Percentiles rank a stretch among this genome's conserved stretches.
Evolutionary conservation across 129 eudicot species (phyloP).

Genomic region (Dittrichia graveolens): DNA sequence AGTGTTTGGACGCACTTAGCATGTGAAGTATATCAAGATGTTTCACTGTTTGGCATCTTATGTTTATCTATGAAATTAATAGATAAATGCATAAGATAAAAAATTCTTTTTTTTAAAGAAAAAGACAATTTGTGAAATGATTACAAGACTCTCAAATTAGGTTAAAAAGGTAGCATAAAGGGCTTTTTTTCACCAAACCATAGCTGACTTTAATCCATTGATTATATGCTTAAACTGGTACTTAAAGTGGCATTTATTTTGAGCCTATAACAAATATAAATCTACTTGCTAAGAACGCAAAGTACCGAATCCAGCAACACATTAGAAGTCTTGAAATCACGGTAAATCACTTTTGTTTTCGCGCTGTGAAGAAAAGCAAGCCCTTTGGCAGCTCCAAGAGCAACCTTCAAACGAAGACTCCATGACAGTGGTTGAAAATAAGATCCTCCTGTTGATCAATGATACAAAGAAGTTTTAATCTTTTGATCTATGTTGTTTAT

Average conservation of each 20-base stretch:
- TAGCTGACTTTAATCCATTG: no score
- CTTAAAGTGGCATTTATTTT: neutral
- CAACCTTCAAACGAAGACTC: constrained; percentile 86
- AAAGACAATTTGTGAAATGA: no score
- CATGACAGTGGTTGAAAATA: constrained; percentile 91
- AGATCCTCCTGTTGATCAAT: constrained; percentile 68
- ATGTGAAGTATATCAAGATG: no score
- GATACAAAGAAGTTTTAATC: neutral
- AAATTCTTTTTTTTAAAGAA: no score
- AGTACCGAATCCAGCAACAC: constrained; percentile 86
- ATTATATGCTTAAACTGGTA: no score
- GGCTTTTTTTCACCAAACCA: no score
- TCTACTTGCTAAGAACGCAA: neutral
- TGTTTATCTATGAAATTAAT: no score
- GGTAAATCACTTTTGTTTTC: constrained; percentile 78
- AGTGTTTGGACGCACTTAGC: no score
- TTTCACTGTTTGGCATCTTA: no score
- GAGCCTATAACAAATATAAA: neutral
- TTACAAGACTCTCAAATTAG: no score
- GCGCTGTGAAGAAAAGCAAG: constrained; percentile 89
- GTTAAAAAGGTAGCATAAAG: no score
- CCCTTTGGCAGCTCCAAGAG: constrained; percentile 91
- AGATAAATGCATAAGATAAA: no score
- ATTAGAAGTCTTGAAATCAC: constrained; percentile 94
- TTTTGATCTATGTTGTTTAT: neutral